Evolutionary conservation across 106 monocot species (phyloP).

Genomic region (Acorus gramineus): DNA sequence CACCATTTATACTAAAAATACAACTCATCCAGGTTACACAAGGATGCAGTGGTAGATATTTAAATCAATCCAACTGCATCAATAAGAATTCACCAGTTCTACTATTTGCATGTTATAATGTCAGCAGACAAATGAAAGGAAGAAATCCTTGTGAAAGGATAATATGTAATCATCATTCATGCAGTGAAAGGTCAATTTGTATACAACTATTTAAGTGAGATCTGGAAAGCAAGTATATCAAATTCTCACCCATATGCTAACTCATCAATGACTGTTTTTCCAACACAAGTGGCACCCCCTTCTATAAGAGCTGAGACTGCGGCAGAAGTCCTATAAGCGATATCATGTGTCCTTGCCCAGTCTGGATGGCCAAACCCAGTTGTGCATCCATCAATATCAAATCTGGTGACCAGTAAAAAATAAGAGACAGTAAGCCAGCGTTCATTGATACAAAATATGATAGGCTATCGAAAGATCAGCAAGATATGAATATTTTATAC

Average conservation of each 20-base stretch:
- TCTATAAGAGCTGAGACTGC: slow-evolving; percentile 54
- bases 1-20: slow-evolving; percentile 65
- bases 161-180: no score
- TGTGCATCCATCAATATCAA: slow-evolving; percentile 55
- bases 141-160: no score
- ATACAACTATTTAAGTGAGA: no score
- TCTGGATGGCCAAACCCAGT: slow-evolving; percentile 88
- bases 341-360: slow-evolving; percentile 66
- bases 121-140: no score
- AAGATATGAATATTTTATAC: no score
- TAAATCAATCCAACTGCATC: no score
- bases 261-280: slow-evolving; percentile 90
- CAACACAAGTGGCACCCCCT: slow-evolving; percentile 73
- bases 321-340: slow-evolving; percentile 39
- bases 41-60: no score
- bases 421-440: not conserved
- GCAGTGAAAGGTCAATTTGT: no score
- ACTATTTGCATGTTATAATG: no score
- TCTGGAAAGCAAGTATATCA: no score
- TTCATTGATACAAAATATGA: not conserved
- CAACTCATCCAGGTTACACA: not conserved
- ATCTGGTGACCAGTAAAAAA: slow-evolving; percentile 36
- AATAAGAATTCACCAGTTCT: no score
- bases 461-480: no score
- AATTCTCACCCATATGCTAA: slow-evolving; percentile 62